Percentiles rank a stretch among this genome's conserved stretches.
Evolutionary conservation across 768 basidiomycete species (phyloP).

Genomic region (Heimioporus sp.): DNA sequence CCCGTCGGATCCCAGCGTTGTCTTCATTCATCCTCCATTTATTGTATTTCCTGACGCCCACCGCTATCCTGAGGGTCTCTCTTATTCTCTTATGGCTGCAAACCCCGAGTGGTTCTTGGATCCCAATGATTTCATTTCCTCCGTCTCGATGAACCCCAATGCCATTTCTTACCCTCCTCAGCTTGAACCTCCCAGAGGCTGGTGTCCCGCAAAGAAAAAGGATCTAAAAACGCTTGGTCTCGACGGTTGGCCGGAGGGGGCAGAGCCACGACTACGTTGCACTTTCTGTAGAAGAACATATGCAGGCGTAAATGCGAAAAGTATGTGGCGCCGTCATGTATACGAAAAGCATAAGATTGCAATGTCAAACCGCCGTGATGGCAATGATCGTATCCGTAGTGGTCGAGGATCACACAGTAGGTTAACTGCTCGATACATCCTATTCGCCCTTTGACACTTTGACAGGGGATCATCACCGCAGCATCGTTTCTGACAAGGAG

Average conservation of each 20-base stretch:
- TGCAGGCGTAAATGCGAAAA: slow-evolving; percentile 85
- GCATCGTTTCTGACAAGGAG: slow-evolving; percentile 31
- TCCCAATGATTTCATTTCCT: slow-evolving; percentile 57
- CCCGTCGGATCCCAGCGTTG: slow-evolving; percentile 57
- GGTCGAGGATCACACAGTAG: slow-evolving; percentile 65
- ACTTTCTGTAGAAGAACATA: slow-evolving; percentile 84
- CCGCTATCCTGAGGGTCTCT: slow-evolving; percentile 61
- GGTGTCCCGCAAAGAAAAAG: slow-evolving; percentile 86
- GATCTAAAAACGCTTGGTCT: slow-evolving; percentile 65
- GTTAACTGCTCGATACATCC: slow-evolving; percentile 25
- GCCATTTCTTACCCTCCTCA: slow-evolving; percentile 72
- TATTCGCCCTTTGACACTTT: slow-evolving; percentile 19
- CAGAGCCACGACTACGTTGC: slow-evolving; percentile 76
- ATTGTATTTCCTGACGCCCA: slow-evolving; percentile 60
- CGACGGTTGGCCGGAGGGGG: slow-evolving; percentile 78
- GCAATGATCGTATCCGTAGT: slow-evolving; percentile 54
- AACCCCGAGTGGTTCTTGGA: slow-evolving; percentile 82
- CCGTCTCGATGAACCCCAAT: slow-evolving; percentile 42
- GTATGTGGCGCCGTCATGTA: slow-evolving; percentile 89
- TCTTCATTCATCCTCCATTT: slow-evolving; percentile 79
- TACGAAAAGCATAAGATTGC: slow-evolving; percentile 90
- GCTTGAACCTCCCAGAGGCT: slow-evolving; percentile 81
- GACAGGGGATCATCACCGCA: slow-evolving; percentile 65
- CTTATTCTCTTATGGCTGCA: slow-evolving; percentile 68
- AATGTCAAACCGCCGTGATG: slow-evolving; percentile 83